Conservation (phyloP, 2,329 filamentous ascomycete genomes). For the Nemania sp. region DNA sequence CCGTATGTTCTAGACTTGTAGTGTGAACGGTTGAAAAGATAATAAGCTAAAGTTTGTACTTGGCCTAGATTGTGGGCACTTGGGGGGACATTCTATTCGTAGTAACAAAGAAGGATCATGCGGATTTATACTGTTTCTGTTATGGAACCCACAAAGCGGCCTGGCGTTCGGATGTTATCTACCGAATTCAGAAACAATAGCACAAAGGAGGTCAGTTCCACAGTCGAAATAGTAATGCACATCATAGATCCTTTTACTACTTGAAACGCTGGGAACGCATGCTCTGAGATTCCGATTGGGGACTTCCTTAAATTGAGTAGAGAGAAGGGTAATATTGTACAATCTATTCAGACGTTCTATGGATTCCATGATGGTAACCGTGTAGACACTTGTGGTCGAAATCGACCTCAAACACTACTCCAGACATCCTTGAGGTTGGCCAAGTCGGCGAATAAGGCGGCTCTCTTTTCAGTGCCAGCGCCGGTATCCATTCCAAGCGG, state of each 20-base stretch:
- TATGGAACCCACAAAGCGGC: background rate
- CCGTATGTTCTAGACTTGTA: background rate
- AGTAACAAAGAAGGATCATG: background rate
- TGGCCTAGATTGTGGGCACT: background rate
- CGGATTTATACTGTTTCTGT: background rate
- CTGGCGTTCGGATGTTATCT: background rate
- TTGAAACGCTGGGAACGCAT: background rate
- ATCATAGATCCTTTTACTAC: background rate
- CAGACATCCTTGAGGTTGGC: slow-evolving; percentile 26
- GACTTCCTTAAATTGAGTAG: background rate
- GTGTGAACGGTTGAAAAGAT: background rate
- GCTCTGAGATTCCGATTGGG: background rate
- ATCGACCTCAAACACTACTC: slow-evolving; percentile 28
- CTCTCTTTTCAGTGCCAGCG: slow-evolving; percentile 19
- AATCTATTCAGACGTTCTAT: background rate
- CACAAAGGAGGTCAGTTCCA: slow-evolving; percentile 5
- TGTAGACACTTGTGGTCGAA: background rate
- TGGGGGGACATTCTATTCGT: background rate
- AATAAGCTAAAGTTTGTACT: too few species aligned
- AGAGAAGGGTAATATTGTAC: background rate
- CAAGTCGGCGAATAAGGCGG: slow-evolving; percentile 21
- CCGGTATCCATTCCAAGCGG: slow-evolving; percentile 36
- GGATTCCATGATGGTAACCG: background rate
- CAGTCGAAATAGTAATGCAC: background rate
- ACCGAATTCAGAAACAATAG: background rate